Conservation (phyloP, 2,329 filamentous ascomycete species). For the Cladobotryum protrusum region DNA sequence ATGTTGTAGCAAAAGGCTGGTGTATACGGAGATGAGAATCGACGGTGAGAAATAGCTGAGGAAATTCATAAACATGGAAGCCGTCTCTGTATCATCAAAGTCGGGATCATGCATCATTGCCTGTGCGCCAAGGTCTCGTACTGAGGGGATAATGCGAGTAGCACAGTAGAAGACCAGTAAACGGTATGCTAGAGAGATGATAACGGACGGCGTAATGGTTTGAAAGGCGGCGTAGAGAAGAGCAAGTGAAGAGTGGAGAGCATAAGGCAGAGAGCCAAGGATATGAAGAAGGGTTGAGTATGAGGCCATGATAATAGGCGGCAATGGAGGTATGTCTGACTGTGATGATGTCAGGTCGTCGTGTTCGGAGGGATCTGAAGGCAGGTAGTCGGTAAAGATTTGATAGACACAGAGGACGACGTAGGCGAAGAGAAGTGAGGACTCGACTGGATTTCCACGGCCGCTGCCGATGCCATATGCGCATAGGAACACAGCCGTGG, state of each 20-base stretch:
- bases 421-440: conserved; percentile 91
- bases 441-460: conserved; percentile 90
- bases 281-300: conserved; percentile 87
- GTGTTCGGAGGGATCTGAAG: conserved; percentile 59
- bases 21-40: conserved; percentile 93
- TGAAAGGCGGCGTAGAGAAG: conserved; percentile 89
- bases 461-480: conserved; percentile 92
- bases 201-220: conserved; percentile 90
- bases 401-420: conserved; percentile 98
- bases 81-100: conserved; percentile 78
- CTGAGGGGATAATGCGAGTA: conserved; percentile 89
- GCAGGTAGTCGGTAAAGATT: conserved; percentile 97
- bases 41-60: conserved; percentile 92
- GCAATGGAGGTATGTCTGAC: conserved; percentile 91
- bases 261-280: conserved; percentile 74
- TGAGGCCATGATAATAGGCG: conserved; percentile 96
- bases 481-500: conserved; percentile 85
- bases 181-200: conserved; percentile 90
- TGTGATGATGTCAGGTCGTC: conserved; percentile 50
- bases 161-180: conserved; percentile 94
- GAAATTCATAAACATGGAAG: conserved; percentile 72
- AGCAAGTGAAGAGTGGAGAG: conserved; percentile 74
- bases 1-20: conserved; percentile 89
- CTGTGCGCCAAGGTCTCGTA: conserved; percentile 77
- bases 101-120: conserved; percentile 79